Percentiles rank a stretch among this genome's conserved stretches.
These are phyloP conservation scores for Nakaseomyces bracarensis DNA, from an alignment of 1,139 yeast genomes.

Conservation along the genomic window DNA sequence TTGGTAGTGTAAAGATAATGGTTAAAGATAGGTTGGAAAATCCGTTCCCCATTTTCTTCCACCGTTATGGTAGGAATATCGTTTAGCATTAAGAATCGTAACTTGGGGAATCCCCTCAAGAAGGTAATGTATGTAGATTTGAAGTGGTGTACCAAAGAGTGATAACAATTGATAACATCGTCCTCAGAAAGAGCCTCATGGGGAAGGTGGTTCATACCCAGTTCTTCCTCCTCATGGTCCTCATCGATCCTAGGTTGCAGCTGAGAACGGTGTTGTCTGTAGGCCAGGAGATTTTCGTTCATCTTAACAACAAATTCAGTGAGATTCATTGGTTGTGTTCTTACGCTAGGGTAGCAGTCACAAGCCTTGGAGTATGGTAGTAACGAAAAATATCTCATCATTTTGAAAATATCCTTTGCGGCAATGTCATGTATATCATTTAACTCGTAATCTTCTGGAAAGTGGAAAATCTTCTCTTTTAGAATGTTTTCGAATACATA, in stretches of 20 bases:
- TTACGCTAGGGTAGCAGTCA: conserved; percentile 36
- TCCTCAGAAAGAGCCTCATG: conserved; percentile 27
- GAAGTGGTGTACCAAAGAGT: conserved; percentile 35
- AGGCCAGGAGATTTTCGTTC: conserved; percentile 25
- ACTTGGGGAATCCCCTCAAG: conserved; percentile 29
- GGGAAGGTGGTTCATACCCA: conserved; percentile 18
- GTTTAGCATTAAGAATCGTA: conserved; percentile 35
- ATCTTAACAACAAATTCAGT: conserved; percentile 30
- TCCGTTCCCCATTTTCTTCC: conserved; percentile 24
- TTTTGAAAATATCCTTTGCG: conserved; percentile 33
- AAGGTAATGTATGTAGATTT: conserved; percentile 33
- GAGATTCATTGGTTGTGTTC: conserved; percentile 35
- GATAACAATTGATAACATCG: conserved; percentile 33
- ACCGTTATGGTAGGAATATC: conserved; percentile 35
- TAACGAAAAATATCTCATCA: conserved; percentile 31
- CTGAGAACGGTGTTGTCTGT: conserved; percentile 25
- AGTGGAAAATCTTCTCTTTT: conserved; percentile 29
- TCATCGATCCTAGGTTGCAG: conserved; percentile 10
- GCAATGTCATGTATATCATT: conserved; percentile 29
- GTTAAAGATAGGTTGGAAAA: conserved; percentile 33
- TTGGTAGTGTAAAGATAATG: conserved; percentile 29
- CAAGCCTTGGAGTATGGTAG: conserved; percentile 38
- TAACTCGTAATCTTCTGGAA: conserved; percentile 26
- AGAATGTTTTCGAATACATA: conserved; percentile 29
- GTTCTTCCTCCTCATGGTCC: conserved; percentile 13